Evolutionary conservation across 148 eudicot species (phyloP), one percentile per base, ranked within the genome.

Genomic region (Cornus controversa): DNA sequence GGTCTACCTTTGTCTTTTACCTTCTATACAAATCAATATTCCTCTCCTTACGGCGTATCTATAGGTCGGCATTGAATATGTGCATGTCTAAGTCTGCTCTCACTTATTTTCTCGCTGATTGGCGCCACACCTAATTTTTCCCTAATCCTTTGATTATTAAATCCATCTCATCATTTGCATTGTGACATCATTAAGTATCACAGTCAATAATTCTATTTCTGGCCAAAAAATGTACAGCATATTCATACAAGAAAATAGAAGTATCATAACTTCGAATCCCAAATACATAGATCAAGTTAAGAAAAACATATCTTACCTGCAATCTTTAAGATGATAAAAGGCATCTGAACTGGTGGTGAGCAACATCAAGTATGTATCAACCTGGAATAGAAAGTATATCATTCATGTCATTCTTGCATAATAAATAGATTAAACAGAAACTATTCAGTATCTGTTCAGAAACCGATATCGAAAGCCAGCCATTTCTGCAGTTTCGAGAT

Each of bases 281-380:
- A 57, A 37, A 20, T 37, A 53, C 9, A 53, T 79, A 15, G 40
- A 67, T 16, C 6, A 53, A 69, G 58, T 5, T 1, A 18, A 28
- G 3, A 15, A 27, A 75, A 36, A 74, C 60, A 73, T 70, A 58
- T 26, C 27, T 60, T 87, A 96, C 99, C 99, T 91, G 90, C 97
- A 90, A 76, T 93, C 99, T 86, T 96, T 93, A 54, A 96, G 93
- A 87, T 91, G 94, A 87, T 84, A 91, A 66, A 96, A 96, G 79
- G 94, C 93, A 85, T 96, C 98, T 37, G 99, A 89, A 86, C 89
- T 86, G 62, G 99, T 88, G 27, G 99, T 93, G 78, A 96, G 94
- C 92, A 96, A 75, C 83, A 96, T 82, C 85, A 96, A 84, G 85
- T 95, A 95, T 62, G 99, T 91, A 77, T 91, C 91, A 70, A 75